Base-by-base conservation (phyloP, 768 basidiomycete species). In the Stropharia rugosoannulata region DNA sequence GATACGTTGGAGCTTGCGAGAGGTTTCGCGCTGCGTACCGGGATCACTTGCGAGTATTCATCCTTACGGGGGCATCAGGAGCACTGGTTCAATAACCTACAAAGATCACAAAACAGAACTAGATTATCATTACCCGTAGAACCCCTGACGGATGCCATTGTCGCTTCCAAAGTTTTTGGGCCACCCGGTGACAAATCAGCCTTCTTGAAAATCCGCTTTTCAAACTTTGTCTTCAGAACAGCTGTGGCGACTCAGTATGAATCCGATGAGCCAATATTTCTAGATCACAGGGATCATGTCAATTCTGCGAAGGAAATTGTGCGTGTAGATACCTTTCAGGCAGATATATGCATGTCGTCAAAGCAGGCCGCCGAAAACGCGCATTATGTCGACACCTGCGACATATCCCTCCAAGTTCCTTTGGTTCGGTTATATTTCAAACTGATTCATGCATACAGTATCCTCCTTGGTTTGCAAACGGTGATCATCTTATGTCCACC, bases 381-480 rank as follows among this genome's bases (percentile, higher is more conserved):
- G 15, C 64, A 63, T 50, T 48, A 44, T 11, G 56, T 56, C 45
- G 80, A 85, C 55, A 68, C 76, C 10, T 81, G 78, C 51, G 74
- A 80, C 3, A 62, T 83, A 18, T 71, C 75, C 1, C 65, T 84
- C 12, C 63, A 72, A n/a, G 70, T 89, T 16, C 82, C 86, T 13
- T 76, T 78, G 49, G 67, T 86, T 29, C 74, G 77, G 36, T 74
- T 75, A 5, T 73, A 73, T 42, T 75, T 92, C 56, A 80, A 84
- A 62, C 69, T 91, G 52, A 80, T 82, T 13, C 84, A 89, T 65
- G 73, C 87, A 29, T 95, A 95, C 66, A 86, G 84, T 61, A 62
- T 76, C 13, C 73, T 94, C 41, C 78, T 93, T 46, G 89, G 86
- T 9, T 48, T 77, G 7, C 78, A 80, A 44, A 83, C 83, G 2